Conservation (phyloP, 2,329 filamentous ascomycete species). For the Fusarium multiceps region DNA sequence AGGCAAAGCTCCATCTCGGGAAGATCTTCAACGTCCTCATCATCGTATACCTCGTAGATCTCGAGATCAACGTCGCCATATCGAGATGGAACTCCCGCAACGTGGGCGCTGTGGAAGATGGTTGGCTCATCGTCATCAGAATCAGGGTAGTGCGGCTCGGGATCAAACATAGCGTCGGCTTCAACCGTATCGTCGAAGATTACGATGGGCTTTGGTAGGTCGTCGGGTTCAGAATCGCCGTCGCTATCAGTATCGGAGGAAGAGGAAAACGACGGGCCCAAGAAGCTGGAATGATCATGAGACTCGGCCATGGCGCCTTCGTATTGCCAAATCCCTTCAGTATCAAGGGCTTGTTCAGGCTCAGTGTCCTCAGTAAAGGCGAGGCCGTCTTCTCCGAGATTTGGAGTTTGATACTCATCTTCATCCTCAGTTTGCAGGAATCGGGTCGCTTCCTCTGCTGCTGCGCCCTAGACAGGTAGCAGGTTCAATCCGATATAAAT, state of each 20-base stretch:
- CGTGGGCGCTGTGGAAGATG: slow-evolving; percentile 46
- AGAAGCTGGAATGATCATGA: background rate
- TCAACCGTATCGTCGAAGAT: slow-evolving; percentile 19
- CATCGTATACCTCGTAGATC: slow-evolving; percentile 46
- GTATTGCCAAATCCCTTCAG: too few relatives aligned
- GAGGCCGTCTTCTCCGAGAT: background rate
- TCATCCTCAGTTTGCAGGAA: slow-evolving; percentile 1
- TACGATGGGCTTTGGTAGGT: background rate
- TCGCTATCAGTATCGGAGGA: background rate
- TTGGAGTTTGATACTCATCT: background rate
- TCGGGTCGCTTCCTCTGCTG: background rate
- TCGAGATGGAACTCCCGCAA: slow-evolving; percentile 21
- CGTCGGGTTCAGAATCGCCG: slow-evolving; percentile 5
- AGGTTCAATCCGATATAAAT: slow-evolving; percentile 45
- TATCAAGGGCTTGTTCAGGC: too few relatives aligned
- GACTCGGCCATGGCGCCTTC: too few relatives aligned
- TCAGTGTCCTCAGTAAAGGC: background rate
- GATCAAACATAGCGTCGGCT: slow-evolving; percentile 38
- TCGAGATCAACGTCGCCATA: slow-evolving; percentile 45
- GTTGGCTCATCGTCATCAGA: slow-evolving; percentile 37
- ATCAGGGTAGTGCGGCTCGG: slow-evolving; percentile 36
- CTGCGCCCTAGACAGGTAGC: slow-evolving; percentile 46
- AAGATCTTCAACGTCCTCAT: slow-evolving; percentile 42
- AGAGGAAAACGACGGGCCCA: background rate
- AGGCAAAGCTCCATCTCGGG: slow-evolving; percentile 49